Evolutionary conservation across 805 yeast species (phyloP).

Genomic region (Kuraishia molischiana): DNA sequence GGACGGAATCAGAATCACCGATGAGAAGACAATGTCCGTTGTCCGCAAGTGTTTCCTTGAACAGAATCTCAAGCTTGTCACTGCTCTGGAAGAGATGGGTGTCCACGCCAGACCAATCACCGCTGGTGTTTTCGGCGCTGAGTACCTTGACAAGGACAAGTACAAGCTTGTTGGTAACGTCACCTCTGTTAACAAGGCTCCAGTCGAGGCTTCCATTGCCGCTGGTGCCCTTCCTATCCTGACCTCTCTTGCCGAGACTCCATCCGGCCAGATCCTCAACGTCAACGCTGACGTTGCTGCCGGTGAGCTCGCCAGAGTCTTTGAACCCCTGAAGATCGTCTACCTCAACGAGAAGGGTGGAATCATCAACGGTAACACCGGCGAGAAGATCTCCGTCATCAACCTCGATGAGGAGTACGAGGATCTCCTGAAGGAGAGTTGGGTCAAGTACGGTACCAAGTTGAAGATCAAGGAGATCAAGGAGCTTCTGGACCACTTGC

Average conservation of each 20-base stretch:
- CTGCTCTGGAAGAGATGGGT: constrained; percentile 93
- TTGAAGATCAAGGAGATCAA: constrained; percentile 93
- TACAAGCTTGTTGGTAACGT: constrained; percentile 91
- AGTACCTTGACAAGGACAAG: constrained; percentile 81
- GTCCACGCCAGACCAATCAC: constrained; percentile 98
- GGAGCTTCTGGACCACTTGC: constrained; percentile 86
- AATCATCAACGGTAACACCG: constrained; percentile 82
- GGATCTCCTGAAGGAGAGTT: constrained; percentile 77
- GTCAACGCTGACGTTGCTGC: constrained; percentile 99
- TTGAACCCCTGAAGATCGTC: constrained; percentile 94
- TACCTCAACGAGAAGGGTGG: constrained; percentile 98
- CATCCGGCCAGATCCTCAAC: constrained; percentile 92
- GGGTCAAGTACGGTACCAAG: constrained; percentile 99
- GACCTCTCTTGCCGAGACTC: constrained; percentile 94
- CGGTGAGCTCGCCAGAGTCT: constrained; percentile 92
- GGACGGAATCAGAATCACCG: constrained; percentile 95
- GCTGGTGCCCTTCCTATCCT: constrained; percentile 96
- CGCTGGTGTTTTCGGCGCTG: constrained; percentile 93
- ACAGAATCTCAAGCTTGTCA: constrained; percentile 89
- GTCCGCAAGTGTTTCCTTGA: constrained; percentile 93
- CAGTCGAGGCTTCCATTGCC: constrained; percentile 87
- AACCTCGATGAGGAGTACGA: constrained; percentile 96
- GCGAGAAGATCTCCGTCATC: constrained; percentile 81
- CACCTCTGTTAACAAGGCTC: constrained; percentile 74
- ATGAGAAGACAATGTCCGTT: constrained; percentile 88